Evolutionary conservation across 352 stramenopile genomes (phyloP).

Genomic region (Phytophthora ohioensis): DNA sequence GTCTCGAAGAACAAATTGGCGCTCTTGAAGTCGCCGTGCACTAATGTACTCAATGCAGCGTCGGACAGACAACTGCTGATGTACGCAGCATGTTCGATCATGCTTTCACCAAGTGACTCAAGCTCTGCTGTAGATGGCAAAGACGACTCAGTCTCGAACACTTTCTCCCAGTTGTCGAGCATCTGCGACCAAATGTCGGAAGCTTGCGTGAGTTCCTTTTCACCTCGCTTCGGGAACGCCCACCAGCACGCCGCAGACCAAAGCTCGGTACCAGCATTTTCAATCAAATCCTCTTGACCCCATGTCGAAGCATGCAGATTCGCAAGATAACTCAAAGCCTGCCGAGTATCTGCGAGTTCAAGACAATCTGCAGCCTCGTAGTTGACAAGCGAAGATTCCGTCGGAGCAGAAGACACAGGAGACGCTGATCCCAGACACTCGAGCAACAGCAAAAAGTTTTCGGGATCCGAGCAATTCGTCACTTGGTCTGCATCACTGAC

Average conservation of each 20-base stretch:
- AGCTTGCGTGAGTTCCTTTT: constrained; percentile 48
- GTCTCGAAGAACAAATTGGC: constrained; percentile 76
- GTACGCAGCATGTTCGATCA: constrained; percentile 58
- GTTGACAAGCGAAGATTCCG: constrained; percentile 18
- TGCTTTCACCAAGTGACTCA: constrained; percentile 47
- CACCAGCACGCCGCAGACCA: constrained; percentile 67
- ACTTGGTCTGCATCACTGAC: background rate
- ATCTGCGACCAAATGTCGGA: constrained; percentile 56
- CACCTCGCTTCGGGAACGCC: constrained; percentile 65
- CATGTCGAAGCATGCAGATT: constrained; percentile 53
- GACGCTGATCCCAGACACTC: constrained; percentile 44
- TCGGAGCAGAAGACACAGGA: background rate
- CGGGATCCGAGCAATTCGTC: constrained; percentile 25
- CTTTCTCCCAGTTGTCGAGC: constrained; percentile 35
- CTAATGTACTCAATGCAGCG: constrained; percentile 44
- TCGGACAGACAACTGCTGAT: constrained; percentile 54
- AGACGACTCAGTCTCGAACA: constrained; percentile 23
- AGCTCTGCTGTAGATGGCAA: constrained; percentile 28
- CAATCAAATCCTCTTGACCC: constrained; percentile 40
- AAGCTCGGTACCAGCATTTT: constrained; percentile 36
- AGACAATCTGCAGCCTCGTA: constrained; percentile 57
- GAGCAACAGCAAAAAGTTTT: constrained; percentile 67
- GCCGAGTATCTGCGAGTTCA: constrained; percentile 38
- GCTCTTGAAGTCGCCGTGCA: constrained; percentile 81
- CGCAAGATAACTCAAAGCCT: constrained; percentile 60